Base-by-base conservation (phyloP, 2,329 filamentous ascomycete genomes). In the Colletotrichum godetiae region DNA sequence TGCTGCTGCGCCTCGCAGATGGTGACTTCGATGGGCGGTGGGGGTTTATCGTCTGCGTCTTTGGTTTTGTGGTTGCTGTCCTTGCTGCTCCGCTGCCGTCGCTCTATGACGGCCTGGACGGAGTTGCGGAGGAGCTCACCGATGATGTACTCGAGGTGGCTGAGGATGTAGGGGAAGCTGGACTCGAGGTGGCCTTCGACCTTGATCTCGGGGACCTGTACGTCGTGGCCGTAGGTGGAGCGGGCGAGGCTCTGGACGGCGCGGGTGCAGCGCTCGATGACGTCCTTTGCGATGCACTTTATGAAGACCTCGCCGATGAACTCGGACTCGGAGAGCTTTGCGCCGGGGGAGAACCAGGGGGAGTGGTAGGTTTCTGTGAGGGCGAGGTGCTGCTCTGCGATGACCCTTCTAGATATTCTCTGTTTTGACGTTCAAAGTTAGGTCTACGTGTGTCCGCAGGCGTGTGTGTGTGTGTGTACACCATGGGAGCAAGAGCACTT, bases 261-360 rank as follows among this genome's bases (percentile, higher is more conserved):
- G 62, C 90, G 89, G 60, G 93, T 94, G 81, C 95, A 98, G 64
- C 92, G 91, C 77, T 95, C 90, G 67, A 99, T 92, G 49, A 98
- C 94, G 78, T 98, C 95, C 79, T 92, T 93, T 59, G 96, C 96
- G 75, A 95, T 94, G 83, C 97, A 98, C 78, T 93, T 95, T 63
- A 98, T 90, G 79, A 99, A 97, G 15, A 99, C 95, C 80, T 98
- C 95, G 73, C 97, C 97, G 19, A 99, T 95, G 79, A 97, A 97
- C 75, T 98, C 96, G 61, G 93, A 86, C 69, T 91, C 89, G 53
- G 90, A 88, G 52, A 92, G 88, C 76, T 92, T 93, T 3, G 93
- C 92, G 74, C 95, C 91, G 0, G 95, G 94, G 70, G 95, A 96
- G 85, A 98, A 95, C 91, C 94, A 95, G 2, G 94, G 93, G 0